A percentile compares a stretch with the other conserved stretches of the same genome.
These are phyloP conservation scores for Citrus medica DNA, from an alignment of 345 rosid genomes.

Conservation along the genomic window DNA sequence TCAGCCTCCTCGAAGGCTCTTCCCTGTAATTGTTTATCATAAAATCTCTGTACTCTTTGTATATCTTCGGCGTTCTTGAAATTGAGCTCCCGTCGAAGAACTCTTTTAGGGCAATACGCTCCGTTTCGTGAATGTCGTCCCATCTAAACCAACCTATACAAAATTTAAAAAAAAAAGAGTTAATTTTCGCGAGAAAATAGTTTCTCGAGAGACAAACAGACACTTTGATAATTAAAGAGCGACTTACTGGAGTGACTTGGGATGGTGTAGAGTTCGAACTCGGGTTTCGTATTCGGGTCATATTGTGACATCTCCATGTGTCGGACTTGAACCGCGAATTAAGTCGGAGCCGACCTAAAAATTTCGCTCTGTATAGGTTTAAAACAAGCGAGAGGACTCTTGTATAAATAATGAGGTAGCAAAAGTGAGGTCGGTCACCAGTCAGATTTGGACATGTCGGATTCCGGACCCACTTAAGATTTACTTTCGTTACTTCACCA, in stretches of 20 bases:
- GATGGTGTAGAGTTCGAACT: conserved; percentile 70
- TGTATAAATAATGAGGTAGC: too few relatives aligned
- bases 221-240: neutral
- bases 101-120: conserved; percentile 62
- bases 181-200: neutral
- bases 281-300: conserved; percentile 46
- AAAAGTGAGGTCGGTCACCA: neutral
- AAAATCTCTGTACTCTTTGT: conserved; percentile 92
- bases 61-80: conserved; percentile 82
- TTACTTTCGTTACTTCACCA: too few relatives aligned
- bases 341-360: neutral
- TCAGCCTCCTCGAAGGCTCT: conserved; percentile 60
- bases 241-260: conserved; percentile 69
- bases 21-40: conserved; percentile 86
- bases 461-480: neutral
- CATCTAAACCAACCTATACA: conserved; percentile 81
- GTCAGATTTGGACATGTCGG: neutral
- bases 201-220: conserved; percentile 7
- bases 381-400: neutral
- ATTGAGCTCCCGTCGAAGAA: conserved; percentile 84
- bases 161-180: neutral
- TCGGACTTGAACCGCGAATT: conserved; percentile 13
- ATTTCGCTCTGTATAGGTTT: neutral
- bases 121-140: conserved; percentile 91
- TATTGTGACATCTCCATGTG: conserved; percentile 27